These are phyloP conservation scores for Clitopilus hobsonii DNA, from an alignment of 768 basidiomycete genomes.

Conservation along the genomic window DNA sequence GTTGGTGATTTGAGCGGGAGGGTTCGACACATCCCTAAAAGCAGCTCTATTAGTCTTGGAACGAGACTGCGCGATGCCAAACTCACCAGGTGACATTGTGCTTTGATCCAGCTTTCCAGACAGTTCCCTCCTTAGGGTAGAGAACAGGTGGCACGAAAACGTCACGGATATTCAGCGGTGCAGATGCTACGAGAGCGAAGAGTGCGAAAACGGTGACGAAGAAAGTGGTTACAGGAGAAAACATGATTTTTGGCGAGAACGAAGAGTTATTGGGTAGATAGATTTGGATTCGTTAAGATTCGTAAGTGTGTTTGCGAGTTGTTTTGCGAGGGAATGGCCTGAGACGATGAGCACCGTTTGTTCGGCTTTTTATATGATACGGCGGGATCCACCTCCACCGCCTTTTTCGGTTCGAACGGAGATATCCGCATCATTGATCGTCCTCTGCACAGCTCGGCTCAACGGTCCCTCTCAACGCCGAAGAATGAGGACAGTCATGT, in stretches of 20 bases:
- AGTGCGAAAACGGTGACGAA: slow-evolving; percentile 13
- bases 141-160: slow-evolving; percentile 43
- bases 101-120: slow-evolving; percentile 36
- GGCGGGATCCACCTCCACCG: slow-evolving; percentile 6
- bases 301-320: background rate
- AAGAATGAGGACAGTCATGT: background rate
- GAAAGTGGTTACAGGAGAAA: slow-evolving; percentile 9
- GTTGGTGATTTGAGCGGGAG: slow-evolving; percentile 47
- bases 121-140: slow-evolving; percentile 26
- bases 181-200: slow-evolving; percentile 22
- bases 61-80: background rate
- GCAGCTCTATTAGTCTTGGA: background rate
- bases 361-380: slow-evolving; percentile 8
- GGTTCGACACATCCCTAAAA: slow-evolving; percentile 32
- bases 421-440: background rate
- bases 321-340: slow-evolving; percentile 4
- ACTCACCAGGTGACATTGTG: slow-evolving; percentile 43
- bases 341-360: slow-evolving; percentile 6
- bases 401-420: slow-evolving; percentile 5
- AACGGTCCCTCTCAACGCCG: background rate
- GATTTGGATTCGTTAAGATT: background rate
- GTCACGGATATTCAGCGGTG: slow-evolving; percentile 34
- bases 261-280: background rate
- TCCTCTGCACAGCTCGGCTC: background rate
- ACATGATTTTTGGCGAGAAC: slow-evolving; percentile 8